phyloP scores from a whole-genome alignment of 805 yeast species.

The Candida tallmaniae region DNA sequence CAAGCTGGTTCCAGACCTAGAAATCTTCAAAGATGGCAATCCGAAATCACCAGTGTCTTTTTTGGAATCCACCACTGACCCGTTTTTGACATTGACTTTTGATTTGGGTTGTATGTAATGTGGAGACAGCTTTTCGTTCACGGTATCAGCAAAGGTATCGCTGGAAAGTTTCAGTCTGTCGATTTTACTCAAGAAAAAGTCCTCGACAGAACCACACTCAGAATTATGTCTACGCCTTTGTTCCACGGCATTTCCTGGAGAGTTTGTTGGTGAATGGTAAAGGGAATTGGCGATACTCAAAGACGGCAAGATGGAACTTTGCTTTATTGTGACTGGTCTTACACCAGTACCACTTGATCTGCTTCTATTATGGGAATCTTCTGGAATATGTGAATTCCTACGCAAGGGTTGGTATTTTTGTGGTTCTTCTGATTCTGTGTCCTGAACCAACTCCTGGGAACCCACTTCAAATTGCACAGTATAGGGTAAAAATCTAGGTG shows the following conservation, averaged over 20 bases:
- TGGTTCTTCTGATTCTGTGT: constrained; percentile 1
- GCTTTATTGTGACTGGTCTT: constrained; percentile 9
- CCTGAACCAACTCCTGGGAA: constrained; percentile 10
- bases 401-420: too few relatives aligned
- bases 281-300: constrained; percentile 31
- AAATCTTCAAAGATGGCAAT: constrained; percentile 32
- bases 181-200: constrained; percentile 10
- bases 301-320: constrained; percentile 30
- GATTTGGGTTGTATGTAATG: constrained; percentile 45
- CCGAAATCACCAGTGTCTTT: constrained; percentile 26
- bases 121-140: constrained; percentile 22
- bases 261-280: constrained; percentile 10
- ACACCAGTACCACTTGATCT: constrained; percentile 6
- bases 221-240: constrained; percentile 1
- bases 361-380: constrained; percentile 1
- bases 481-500: constrained; percentile 58
- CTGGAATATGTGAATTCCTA: too few relatives aligned
- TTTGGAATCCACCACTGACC: constrained; percentile 35
- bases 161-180: not conserved
- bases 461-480: constrained; percentile 63
- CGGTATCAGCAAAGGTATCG: constrained; percentile 17
- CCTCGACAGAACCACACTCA: constrained; percentile 9
- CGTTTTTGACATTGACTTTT: constrained; percentile 24
- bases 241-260: constrained; percentile 4
- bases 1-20: constrained; percentile 25